Base-by-base conservation (phyloP, 2,329 filamentous ascomycete genomes). In the Ophiobolus disseminans region DNA sequence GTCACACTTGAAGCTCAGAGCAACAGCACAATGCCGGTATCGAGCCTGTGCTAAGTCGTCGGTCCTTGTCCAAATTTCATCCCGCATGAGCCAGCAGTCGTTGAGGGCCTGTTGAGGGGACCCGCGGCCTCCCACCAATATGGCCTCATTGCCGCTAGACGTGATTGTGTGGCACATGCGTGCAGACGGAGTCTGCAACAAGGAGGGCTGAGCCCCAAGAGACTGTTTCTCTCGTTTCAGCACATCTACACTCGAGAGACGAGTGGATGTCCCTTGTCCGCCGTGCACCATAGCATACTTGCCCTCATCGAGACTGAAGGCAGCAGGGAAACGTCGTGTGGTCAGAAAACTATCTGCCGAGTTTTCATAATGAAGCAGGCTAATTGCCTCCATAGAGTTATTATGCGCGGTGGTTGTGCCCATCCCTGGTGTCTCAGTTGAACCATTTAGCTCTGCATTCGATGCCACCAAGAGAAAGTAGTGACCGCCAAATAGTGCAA, bases 401-500 rank as follows among this genome's bases (percentile, higher is more conserved):
- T 23, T 16, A 13, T 44, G 26, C 31, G 31, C 25, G 39, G 40
- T 45, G 49, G 40, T 28, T 42, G 34, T 32, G 44, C 48, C 32
- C 6, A 40, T 9, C 17, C 35, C 31, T 40, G 32, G 25, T 31
- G 55, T 36, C 34, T 55, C 50, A 41, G 44, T 51, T 35, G 57
- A 40, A 23, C 36, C 26, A 51, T 37, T 30, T 45, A 48, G 37
- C 42, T 57, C 53, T 45, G 51, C 55, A 61, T 74, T 84, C 32
- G 76, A 80, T 11, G 90, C 90, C 16, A 85, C 78, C 7, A 96
- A 78, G 34, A 97, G 75, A 60, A 92, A 89, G 72, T 96, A 96
- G 72, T 97, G 92, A 25, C 86, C 86, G 2, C 84, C 85, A 70
- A 95, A 96, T 1, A 96, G 77, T 2, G 88, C 86, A 66, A 97